Base-by-base conservation (phyloP, 306 rosid genomes). In the Sicyos edulis region DNA sequence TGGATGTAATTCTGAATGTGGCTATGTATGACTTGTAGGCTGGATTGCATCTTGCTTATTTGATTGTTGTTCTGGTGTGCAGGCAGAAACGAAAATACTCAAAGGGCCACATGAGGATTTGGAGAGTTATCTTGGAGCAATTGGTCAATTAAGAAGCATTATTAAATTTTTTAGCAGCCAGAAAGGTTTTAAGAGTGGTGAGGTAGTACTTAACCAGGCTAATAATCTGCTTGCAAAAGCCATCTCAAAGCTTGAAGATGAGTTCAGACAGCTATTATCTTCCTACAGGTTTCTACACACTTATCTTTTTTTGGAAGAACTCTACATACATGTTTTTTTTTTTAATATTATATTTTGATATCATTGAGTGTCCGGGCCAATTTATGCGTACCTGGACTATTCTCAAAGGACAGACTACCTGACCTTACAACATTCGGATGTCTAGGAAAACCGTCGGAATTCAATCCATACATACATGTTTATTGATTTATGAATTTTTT, bases 61-160 rank as follows among this genome's bases (percentile, higher is more conserved):
- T n/a, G 9, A 59, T 15, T n/a, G 29, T 57, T 26, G 65, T 37
- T 58, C 55, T 16, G 71, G 79, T 69, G 44, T 19, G 71, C 85
- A 93, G 99, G 97, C 95, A 3, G 97, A 93, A 85, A 57, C 79
- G 10, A 88, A 86, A 81, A 84, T 93, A 77, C 86, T 83, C 59
- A 83, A 75, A 78, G 99, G 99, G 77, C 97, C 99, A 9, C 96
- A 86, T 80, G 97, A 93, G 82, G 88, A 91, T 84, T 81, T 93
- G 83, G 95, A 91, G 80, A 86, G 85, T 82, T 91, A 93, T 84
- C 91, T 91, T 54, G 87, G 88, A 80, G 92, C 99, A 74, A 93
- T 91, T 54, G 95, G 80, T n/a, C 89, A 80, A 71, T 82, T 93
- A 80, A 87, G 95, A 82, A 83, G 84, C 80, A 91, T 84, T 75